A percentile compares a stretch with the other conserved stretches of the same genome.
Conservation (phyloP, 257 asterid species). For the Scutellaria barbata region DNA sequence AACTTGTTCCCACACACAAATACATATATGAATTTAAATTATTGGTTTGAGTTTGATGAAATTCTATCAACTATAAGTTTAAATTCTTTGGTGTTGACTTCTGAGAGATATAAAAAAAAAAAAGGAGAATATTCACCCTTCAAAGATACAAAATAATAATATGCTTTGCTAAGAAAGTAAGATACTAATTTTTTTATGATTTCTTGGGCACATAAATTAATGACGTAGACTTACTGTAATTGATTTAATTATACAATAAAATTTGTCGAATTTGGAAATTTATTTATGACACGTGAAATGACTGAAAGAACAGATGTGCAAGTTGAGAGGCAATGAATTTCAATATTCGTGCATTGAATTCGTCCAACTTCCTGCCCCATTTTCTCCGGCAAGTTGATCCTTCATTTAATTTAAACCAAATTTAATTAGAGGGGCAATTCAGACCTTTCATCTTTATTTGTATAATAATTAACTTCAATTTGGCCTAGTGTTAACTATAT, state of each 20-base stretch:
- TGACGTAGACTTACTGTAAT: background rate
- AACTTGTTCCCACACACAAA: background rate
- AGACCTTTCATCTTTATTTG: background rate
- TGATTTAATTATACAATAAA: too few relatives aligned
- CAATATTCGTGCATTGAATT: slow-evolving; percentile 32
- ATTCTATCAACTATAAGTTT: too few relatives aligned
- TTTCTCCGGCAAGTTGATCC: slow-evolving; percentile 28
- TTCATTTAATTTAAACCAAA: background rate
- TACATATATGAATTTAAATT: too few relatives aligned
- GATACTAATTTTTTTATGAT: background rate
- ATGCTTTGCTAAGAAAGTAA: background rate
- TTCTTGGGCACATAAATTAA: background rate
- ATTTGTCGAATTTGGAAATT: background rate
- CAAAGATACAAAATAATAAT: background rate
- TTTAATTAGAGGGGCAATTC: background rate
- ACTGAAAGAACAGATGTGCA: slow-evolving; percentile 23
- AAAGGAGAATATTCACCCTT: too few relatives aligned
- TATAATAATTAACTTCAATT: too few relatives aligned
- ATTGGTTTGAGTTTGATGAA: too few relatives aligned
- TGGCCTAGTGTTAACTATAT: too few relatives aligned
- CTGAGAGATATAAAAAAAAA: too few relatives aligned
- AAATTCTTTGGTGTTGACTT: too few relatives aligned
- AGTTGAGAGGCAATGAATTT: slow-evolving; percentile 29
- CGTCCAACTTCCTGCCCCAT: slow-evolving; percentile 23
- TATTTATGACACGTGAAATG: slow-evolving; percentile 25